Evolutionary conservation across 345 rosid genomes (phyloP), one percentile per base, ranked within the genome.

Genomic region (Combretum micranthum): DNA sequence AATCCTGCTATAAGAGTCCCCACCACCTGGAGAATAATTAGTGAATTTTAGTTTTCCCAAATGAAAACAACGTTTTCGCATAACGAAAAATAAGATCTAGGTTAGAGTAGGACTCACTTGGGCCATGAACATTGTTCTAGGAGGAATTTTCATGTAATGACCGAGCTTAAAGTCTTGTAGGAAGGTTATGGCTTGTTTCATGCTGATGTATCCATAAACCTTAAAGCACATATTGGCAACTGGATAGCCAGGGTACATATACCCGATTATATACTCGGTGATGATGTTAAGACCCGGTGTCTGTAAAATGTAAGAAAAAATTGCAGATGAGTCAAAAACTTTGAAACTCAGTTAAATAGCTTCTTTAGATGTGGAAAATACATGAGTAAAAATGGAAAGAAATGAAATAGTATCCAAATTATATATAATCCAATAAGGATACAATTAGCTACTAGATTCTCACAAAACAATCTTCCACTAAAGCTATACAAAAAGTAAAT

Each of bases 181-280:
- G 85, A 89, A 93, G 16, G 88, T 79, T 44, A 89, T 39, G 14
- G 97, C 99, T 52, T 93, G 99, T 37, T 69, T 66, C 97, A 93
- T 93, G 57, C 99, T 93, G 65, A 87, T 90, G 77, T 89, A 89
- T 12, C 99, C 97, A 62, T 89, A 93, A 42, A 93, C 99, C 73
- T 89, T 93, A 80, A 93, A 93, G 71, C 96, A 87, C 96, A 93
- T 89, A 47, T 89, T 93, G 20, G 99, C 97, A 0, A 93, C 97
- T 15, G 97, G 99, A 37, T 89, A 87, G 47, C 99, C 99, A 1
- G 97, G 97, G 69, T 87, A 93, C 23, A 93, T 74, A 47, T 93
- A 93, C 75, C 99, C 99, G 50, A 93, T 93, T 71, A 93, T 71
- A 52, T 89, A 93, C 74, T 89, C 95, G 1, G 97, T 93, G 50